Base-by-base conservation (phyloP, 371 early-diverging fungal genomes). In the Parasitella parasitica region DNA sequence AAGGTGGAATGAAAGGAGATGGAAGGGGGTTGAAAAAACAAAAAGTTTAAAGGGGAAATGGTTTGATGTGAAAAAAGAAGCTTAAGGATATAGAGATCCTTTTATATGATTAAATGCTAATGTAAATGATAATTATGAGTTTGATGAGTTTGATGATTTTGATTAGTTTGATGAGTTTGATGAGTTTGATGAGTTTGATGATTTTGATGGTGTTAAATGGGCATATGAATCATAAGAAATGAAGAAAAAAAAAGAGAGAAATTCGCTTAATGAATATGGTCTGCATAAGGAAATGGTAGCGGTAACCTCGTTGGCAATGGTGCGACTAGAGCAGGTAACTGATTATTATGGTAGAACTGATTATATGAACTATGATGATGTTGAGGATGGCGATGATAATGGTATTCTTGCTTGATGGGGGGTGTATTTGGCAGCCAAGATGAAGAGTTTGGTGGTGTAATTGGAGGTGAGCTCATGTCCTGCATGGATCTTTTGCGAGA, bases 401-500 rank as follows among this genome's bases (percentile, higher is more conserved):
- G 57, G n/a, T 20, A 46, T 26, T 22, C 34, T 46, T 43, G 35
- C 38, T 57, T 57, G 0, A 53, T 28, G 6, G 62, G 57, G 43
- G 69, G 67, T 12, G 67, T 34, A 16, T 48, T 57, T 57, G 69
- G 64, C 48, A 60, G 39, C 69, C 69, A 69, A n/a, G 59, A 39
- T 16, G 50, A 35, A 5, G 55, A 49, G 22, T 52, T 34, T 15
- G 60, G 60, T 48, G 69, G 61, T 8, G 64, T 67, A 35, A 59
- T 58, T 36, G 67, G 63, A 41, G 67, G 59, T 22, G 69, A 69
- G 55, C 43, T 34, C 35, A 61, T 55, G 41, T 63, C 67, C 54
- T 59, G 64, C 32, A 58, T 43, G 32, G 61, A 69, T 38, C 63
- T 51, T 59, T 73, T 80, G 26, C 78, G 78, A 9, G 81, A 74